Evolutionary conservation across 768 basidiomycete genomes (phyloP), one percentile per base, ranked within the genome.

Genomic region (Phanerochaete carnosa): DNA sequence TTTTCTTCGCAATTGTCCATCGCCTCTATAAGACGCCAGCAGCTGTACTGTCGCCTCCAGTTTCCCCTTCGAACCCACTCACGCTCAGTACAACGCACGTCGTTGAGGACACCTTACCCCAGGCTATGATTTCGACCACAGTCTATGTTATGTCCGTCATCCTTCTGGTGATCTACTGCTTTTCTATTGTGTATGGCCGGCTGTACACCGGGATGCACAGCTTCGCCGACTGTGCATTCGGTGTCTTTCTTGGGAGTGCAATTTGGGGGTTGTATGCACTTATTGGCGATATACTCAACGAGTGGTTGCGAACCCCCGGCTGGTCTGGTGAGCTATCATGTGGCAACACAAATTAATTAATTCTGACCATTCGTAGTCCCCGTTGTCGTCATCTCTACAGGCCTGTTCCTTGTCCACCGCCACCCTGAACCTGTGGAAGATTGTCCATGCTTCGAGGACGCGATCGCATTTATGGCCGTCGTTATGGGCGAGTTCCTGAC

Each of bases 381-480:
- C 7, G 68, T 83, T 37, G 80, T 81, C 11, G 72, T 86, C 45
- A 78, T 89, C 28, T 80, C 86, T 0, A 62, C 90, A n/a, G 85
- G 83, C 59, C 75, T 94, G 15, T 75, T 91, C 4, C 75, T 90
- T 22, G 88, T 95, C n/a, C 89, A 94, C 68, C 86, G 91, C 62
- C 94, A 95, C 68, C 94, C 95, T 0, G 90, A 95, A 65, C 96
- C 96, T 0, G 91, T 96, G 9, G 95, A 98, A 59, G 94, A 96
- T 67, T 98, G 96, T 65, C 96, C 96, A 1, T 98, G 96, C 74
- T 99, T 97, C 73, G 96, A 97, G 70, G 96, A 98, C 68, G 93
- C 95, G 2, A 95, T 98, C 54, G 94, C 96, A 0, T 89, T 95
- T 64, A 75, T 90, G n/a, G 88, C 91, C 26, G 94, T 94, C 45